Base-by-base conservation (phyloP, 1,139 yeast species). In the Meyerozyma sp. region DNA sequence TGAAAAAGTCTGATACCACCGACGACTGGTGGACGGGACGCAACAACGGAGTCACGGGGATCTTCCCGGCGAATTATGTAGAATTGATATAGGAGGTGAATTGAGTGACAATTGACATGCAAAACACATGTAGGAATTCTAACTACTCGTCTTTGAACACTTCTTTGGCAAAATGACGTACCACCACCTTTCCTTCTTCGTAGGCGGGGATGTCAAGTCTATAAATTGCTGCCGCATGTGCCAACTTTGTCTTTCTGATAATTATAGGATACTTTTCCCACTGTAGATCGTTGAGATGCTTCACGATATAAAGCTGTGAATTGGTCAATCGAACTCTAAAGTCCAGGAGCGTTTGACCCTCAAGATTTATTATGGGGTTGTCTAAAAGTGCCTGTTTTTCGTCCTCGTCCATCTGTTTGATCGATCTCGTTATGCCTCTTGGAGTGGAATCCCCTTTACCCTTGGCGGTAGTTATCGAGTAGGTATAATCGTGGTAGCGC, bases 1-100 rank as follows among this genome's bases (percentile, higher is more conserved):
- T 87, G 42, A 88, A 90, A 63, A 88, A 85, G 62, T 80, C 95
- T 11, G 90, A 85, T 13, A 84, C 96, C 10, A 79, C 82, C 41
- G 95, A 93, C 61, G 98, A 93, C 61, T 93, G 98, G 98, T 93
- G 98, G 98, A 90, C 96, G 0, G 98, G 98, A 16, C 80, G 85
- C 59, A 73, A 82, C 47, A 86, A 85, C 54, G 94, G 95, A 5
- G 67, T 66, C 45, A 86, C 88, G 50, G 98, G 98, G 41, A 90
- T 91, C 23, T 93, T 93, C 75, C 98, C 98, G 8, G 98, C 98
- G 2, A 93, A 93, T 61, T 93, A 93, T 59, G 97, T 93, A 37
- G 95, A 90, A 58, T 65, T 90, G 56, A 84, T 87, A 45, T 84
- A 59, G 61, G 10, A 3, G 9, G 11, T 9, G 9, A 34, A 4